phyloP scores from a whole-genome alignment of 2,329 filamentous ascomycete genomes.

The Zymoseptoria pseudotritici region DNA sequence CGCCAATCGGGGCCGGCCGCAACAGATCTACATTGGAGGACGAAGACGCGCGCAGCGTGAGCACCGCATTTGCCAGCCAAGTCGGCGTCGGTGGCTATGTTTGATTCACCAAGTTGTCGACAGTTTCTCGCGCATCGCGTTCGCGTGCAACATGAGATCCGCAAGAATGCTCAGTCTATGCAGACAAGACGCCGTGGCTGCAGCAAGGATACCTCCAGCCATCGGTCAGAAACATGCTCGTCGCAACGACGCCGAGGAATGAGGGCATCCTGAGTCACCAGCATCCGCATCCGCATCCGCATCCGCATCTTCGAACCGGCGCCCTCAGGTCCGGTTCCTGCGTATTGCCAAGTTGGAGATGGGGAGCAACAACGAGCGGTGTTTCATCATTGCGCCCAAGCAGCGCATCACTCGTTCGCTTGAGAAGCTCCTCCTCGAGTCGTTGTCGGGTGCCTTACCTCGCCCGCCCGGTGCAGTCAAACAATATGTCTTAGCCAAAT shows the following conservation, averaged over 20 bases:
- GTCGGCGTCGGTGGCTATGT: conserved; percentile 42
- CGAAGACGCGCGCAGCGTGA: conserved; percentile 92
- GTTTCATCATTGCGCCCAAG: neutral
- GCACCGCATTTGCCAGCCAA: conserved; percentile 93
- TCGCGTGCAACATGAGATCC: neutral
- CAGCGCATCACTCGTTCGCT: neutral
- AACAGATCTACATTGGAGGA: conserved; percentile 51
- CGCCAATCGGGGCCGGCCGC: conserved; percentile 50
- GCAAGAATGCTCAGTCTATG: neutral
- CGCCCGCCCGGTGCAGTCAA: neutral
- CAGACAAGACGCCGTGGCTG: neutral
- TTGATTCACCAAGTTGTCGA: conserved; percentile 17
- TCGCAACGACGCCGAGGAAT: neutral
- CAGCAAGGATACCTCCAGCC: neutral
- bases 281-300: neutral
- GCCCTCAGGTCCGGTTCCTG: neutral
- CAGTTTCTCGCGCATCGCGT: neutral
- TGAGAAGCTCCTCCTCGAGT: neutral
- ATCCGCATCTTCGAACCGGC: neutral
- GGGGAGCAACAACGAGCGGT: neutral
- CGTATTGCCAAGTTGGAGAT: neutral
- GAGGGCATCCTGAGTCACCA: neutral
- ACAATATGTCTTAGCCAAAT: neutral
- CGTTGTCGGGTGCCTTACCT: neutral
- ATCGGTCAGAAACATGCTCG: neutral